Base-by-base conservation (phyloP, 164 flowering plant species). In the Kingdonia uniflora region DNA sequence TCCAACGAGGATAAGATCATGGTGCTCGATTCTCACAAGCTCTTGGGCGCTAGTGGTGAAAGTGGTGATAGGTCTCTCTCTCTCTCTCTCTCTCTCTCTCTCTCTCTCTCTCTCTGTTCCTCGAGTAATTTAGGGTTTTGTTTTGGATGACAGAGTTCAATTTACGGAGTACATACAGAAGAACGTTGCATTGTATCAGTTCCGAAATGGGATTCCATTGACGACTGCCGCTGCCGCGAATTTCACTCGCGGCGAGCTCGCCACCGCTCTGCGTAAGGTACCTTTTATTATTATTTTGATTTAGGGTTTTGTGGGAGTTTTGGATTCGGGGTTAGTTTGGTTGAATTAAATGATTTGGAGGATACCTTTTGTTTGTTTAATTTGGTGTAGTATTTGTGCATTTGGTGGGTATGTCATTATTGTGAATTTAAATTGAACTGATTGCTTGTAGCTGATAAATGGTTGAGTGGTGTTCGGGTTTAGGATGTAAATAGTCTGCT, bases 201-300 rank as follows among this genome's bases (percentile, higher is more conserved):
- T 87, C 57, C 80, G 94, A 0, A 92, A 92, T 40, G 89, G 90
- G 37, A 91, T 91, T 45, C 96, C 98, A 0, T 71, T 92, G 72
- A 84, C 96, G 0, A 88, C 96, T 2, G 76, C 86, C 6, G 96
- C 98, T 1, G 70, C 98, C 19, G 98, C 98, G 1, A 92, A 92
- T 56, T 92, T 85, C 69, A 92, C 95, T n/a, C 76, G 96, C 0
- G 88, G 90, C 11, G 98, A 88, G 74, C 96, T 92, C 50, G 98
- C 98, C 23, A 77, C 94, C 8, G 98, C 98, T 47, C 59, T 92
- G 73, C 55, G 98, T 12, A 88, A 88, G 96, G 98, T 87, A 54
- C 12, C 2, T 5, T 17, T 38, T 65, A 40, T 22, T 49, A 23
- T 16, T 5, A 37, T 25, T 42, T 42, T 42, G 60, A 39, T 20